Evolutionary conservation across 1,139 yeast species (phyloP).

Genomic region (Hemisphaericaspora subhashii): DNA sequence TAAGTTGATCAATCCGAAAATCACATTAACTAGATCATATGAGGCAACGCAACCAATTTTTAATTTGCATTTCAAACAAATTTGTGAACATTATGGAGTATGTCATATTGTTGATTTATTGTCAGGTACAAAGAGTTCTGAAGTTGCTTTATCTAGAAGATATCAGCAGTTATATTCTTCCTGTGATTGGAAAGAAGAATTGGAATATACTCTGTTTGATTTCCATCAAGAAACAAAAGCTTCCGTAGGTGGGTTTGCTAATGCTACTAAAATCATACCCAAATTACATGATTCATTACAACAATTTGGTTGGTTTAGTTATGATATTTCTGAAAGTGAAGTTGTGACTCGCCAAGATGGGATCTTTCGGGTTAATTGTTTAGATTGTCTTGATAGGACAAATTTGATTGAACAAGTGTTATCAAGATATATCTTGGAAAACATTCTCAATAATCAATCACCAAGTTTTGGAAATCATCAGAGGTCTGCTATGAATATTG

Average conservation of each 20-base stretch:
- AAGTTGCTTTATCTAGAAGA: constrained; percentile 67
- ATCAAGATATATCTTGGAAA: constrained; percentile 57
- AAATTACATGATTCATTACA: constrained; percentile 62
- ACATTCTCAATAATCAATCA: constrained; percentile 57
- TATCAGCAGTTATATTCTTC: constrained; percentile 57
- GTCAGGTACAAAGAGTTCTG: constrained; percentile 72
- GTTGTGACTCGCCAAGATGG: constrained; percentile 79
- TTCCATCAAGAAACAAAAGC: constrained; percentile 87
- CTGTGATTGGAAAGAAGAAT: constrained; percentile 46
- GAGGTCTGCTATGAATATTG: constrained; percentile 24
- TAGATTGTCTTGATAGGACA: constrained; percentile 94
- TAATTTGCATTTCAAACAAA: constrained; percentile 70
- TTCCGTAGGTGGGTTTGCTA: constrained; percentile 74
- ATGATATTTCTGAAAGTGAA: constrained; percentile 49
- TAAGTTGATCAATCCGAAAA: constrained; percentile 77
- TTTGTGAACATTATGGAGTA: constrained; percentile 77
- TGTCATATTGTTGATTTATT: constrained; percentile 84
- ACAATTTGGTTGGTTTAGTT: constrained; percentile 79
- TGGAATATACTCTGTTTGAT: constrained; percentile 78
- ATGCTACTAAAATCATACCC: constrained; percentile 73
- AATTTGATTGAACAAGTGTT: constrained; percentile 89
- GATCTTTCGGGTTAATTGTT: constrained; percentile 86
- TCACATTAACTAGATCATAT: constrained; percentile 79
- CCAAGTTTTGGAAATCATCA: constrained; percentile 18
- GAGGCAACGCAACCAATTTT: constrained; percentile 95